A percentile compares a stretch with the other conserved stretches of the same genome.
Evolutionary conservation across 1,139 yeast genomes (phyloP).

Genomic region (Nakaseomyces glabratus): DNA sequence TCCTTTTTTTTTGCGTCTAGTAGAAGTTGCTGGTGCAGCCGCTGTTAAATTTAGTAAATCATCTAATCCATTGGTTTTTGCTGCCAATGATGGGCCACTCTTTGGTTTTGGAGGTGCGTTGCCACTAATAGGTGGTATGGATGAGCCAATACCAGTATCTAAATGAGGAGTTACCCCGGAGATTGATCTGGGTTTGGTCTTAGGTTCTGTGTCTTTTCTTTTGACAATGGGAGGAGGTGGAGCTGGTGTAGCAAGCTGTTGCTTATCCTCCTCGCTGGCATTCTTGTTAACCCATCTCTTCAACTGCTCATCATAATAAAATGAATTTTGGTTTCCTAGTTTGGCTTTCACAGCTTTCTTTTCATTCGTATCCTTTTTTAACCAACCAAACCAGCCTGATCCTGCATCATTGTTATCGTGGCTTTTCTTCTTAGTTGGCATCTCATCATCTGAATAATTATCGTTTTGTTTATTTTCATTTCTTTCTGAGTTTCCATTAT

Average conservation of each 20-base stretch:
- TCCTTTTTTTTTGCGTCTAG: slow-evolving; percentile 41
- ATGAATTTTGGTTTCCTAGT: slow-evolving; percentile 65
- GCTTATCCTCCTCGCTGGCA: slow-evolving; percentile 62
- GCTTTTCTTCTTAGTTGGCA: slow-evolving; percentile 17
- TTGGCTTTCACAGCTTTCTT: slow-evolving; percentile 78
- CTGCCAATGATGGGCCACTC: slow-evolving; percentile 13
- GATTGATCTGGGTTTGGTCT: slow-evolving; percentile 31
- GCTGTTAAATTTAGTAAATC: slow-evolving; percentile 44
- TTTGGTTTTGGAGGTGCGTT: slow-evolving; percentile 5
- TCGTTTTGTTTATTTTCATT: slow-evolving; percentile 21
- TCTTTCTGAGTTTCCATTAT: slow-evolving; percentile 33
- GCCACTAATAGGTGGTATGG: neutral
- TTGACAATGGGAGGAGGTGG: slow-evolving; percentile 63
- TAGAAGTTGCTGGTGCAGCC: slow-evolving; percentile 27
- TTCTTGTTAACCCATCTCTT: slow-evolving; percentile 81
- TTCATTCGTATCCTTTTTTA: slow-evolving; percentile 44
- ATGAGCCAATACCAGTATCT: neutral
- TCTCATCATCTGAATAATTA: slow-evolving; percentile 14
- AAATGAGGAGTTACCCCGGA: neutral
- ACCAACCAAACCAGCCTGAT: slow-evolving; percentile 42
- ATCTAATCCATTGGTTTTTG: slow-evolving; percentile 47
- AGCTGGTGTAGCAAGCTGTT: slow-evolving; percentile 46
- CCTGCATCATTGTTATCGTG: slow-evolving; percentile 20
- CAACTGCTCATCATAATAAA: slow-evolving; percentile 74
- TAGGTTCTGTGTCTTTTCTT: slow-evolving; percentile 31